Conservation (phyloP, 2,329 filamentous ascomycete species). For the Boeremia exigua region DNA sequence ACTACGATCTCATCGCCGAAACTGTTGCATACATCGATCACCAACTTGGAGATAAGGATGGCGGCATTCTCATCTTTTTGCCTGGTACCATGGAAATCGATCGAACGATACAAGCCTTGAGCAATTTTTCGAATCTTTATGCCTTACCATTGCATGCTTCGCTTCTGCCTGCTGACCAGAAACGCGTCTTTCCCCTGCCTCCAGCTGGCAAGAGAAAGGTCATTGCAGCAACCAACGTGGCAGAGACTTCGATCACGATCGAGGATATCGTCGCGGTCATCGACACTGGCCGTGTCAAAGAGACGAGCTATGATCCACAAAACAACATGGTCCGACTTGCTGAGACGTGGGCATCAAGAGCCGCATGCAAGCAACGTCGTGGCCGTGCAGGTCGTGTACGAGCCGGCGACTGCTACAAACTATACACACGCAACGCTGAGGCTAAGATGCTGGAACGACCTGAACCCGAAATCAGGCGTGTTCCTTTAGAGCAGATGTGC, state of each 20-base stretch:
- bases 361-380: conserved; percentile 91
- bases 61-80: conserved; percentile 93
- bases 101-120: conserved; percentile 73
- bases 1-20: conserved; percentile 84
- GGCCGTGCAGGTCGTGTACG: conserved; percentile 93
- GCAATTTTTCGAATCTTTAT: conserved; percentile 70
- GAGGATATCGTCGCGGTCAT: conserved; percentile 97
- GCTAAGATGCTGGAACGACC: conserved; percentile 83
- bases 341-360: conserved; percentile 93
- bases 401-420: conserved; percentile 90
- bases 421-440: conserved; percentile 88
- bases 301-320: conserved; percentile 89
- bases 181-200: conserved; percentile 78
- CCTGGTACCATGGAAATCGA: conserved; percentile 93
- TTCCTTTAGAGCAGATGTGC: conserved; percentile 92
- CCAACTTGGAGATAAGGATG: conserved; percentile 73
- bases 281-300: conserved; percentile 93
- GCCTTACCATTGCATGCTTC: conserved; percentile 91
- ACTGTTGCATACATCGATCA: conserved; percentile 82
- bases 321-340: conserved; percentile 94
- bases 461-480: conserved; percentile 90
- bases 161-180: conserved; percentile 85
- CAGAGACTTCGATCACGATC: conserved; percentile 98
- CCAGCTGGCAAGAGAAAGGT: conserved; percentile 86
- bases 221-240: conserved; percentile 94